Conservation (phyloP, 2,329 filamentous ascomycete species). For the Grosmannia clavigera region DNA sequence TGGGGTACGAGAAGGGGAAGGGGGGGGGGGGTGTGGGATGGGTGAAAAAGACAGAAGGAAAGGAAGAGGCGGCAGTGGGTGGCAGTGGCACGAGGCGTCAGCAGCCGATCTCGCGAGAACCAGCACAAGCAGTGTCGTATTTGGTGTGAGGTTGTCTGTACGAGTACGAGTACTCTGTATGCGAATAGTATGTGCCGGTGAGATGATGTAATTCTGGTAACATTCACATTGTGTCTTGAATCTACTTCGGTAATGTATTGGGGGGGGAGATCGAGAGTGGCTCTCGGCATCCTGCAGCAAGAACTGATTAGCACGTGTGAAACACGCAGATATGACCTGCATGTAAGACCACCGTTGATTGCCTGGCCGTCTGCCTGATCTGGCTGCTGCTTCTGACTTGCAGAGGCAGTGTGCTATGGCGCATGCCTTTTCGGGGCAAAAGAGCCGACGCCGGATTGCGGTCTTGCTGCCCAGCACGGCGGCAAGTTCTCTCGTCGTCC, state of each 20-base stretch:
- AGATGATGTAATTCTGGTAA: no score
- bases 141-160: no score
- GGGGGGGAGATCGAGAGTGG: not conserved
- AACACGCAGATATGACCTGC: constrained; percentile 1
- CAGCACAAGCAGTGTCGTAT: not conserved
- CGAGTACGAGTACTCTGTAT: no score
- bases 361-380: no score
- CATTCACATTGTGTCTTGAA: no score
- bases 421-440: no score
- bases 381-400: no score
- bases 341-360: not conserved
- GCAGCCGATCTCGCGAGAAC: not conserved
- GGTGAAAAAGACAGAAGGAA: not conserved
- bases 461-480: no score
- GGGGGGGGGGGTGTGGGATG: not conserved
- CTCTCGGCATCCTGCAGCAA: not conserved
- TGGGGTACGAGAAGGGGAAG: not conserved
- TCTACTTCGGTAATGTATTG: not conserved
- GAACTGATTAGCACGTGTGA: not conserved
- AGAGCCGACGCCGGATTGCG: no score
- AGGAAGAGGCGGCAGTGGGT: not conserved
- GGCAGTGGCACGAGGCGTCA: not conserved
- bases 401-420: no score
- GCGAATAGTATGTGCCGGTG: no score
- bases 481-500: no score